Percentiles rank a stretch among this genome's conserved stretches.
Conservation (phyloP, 2,329 filamentous ascomycete species). For the Fusarium succisae region DNA sequence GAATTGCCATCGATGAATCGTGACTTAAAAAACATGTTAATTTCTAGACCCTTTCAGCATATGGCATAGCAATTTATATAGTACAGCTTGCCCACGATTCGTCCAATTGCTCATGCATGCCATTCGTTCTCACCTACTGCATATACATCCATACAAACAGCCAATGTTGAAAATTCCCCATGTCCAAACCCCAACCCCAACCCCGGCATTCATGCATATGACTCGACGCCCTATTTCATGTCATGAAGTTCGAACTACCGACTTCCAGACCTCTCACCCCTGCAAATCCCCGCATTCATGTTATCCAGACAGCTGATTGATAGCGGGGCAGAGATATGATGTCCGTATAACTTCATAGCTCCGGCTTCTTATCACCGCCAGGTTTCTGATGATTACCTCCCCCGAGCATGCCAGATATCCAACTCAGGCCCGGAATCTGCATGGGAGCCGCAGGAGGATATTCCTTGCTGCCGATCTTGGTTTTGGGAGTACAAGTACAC, state of each 20-base stretch:
- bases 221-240: constrained; percentile 15
- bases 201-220: not conserved
- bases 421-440: constrained; percentile 52
- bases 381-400: not conserved
- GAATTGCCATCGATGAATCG: not conserved
- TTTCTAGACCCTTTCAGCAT: not conserved
- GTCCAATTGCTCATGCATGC: not conserved
- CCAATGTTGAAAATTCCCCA: not conserved
- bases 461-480: constrained; percentile 54
- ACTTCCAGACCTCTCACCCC: not conserved
- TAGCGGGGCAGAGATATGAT: not conserved
- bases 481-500: constrained; percentile 58
- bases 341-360: constrained; percentile 15
- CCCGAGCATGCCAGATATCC: constrained; percentile 46
- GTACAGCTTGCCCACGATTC: not conserved
- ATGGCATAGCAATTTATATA: not conserved
- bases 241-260: constrained; percentile 9
- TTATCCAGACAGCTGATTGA: not conserved
- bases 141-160: not conserved
- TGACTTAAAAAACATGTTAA: not conserved
- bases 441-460: constrained; percentile 57
- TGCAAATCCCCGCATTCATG: not conserved
- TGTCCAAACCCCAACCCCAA: not conserved
- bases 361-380: constrained; percentile 28
- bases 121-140: not conserved